Conservation (phyloP, 2,329 filamentous ascomycete genomes). For the Curvularia eragrostidis region DNA sequence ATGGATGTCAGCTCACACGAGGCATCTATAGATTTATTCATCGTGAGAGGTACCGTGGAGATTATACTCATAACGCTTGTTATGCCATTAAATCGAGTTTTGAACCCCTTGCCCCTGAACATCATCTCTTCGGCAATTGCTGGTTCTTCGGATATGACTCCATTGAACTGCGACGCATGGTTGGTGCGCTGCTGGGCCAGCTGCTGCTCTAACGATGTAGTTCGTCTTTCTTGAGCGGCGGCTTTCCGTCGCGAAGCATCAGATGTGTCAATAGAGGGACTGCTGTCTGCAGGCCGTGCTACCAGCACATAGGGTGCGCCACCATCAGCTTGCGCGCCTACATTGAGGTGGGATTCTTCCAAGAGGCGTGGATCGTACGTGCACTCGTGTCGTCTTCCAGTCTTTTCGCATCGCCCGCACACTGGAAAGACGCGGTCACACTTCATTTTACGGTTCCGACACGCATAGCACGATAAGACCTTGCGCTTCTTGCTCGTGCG, state of each 20-base stretch:
- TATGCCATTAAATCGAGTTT: slow-evolving; percentile 54
- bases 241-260: slow-evolving; percentile 40
- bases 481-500: slow-evolving; percentile 53
- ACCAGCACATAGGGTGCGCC: slow-evolving; percentile 9
- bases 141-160: slow-evolving; percentile 25
- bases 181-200: slow-evolving; percentile 30
- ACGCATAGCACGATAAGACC: slow-evolving; percentile 56
- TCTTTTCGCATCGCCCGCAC: slow-evolving; percentile 54
- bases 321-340: slow-evolving; percentile 32
- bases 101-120: slow-evolving; percentile 54
- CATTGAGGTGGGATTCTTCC: slow-evolving; percentile 37
- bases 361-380: slow-evolving; percentile 50
- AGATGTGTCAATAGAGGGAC: slow-evolving; percentile 10
- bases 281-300: slow-evolving; percentile 12
- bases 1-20: slow-evolving; percentile 14
- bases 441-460: slow-evolving; percentile 56
- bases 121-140: slow-evolving; percentile 48
- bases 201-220: slow-evolving; percentile 42
- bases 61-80: slow-evolving; percentile 50
- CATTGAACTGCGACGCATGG: slow-evolving; percentile 25
- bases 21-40: background rate
- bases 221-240: slow-evolving; percentile 39
- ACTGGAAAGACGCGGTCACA: slow-evolving; percentile 56
- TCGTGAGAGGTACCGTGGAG: slow-evolving; percentile 36
- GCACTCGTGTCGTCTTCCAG: slow-evolving; percentile 52